These are phyloP conservation scores for Botrytis aclada DNA, from an alignment of 2,329 filamentous ascomycete species.

Conservation along the genomic window DNA sequence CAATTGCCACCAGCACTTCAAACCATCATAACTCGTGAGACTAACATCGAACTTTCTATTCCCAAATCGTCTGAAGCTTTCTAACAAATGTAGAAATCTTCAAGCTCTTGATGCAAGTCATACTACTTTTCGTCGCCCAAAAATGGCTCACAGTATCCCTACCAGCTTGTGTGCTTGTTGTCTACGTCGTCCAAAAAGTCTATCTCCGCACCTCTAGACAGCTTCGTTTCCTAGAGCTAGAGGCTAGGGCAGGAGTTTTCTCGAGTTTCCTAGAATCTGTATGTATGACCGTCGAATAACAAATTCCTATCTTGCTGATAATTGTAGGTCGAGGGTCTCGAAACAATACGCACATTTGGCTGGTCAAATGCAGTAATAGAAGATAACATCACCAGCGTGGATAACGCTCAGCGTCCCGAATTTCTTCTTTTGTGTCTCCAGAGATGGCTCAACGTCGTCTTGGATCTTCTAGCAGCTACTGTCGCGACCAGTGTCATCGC, in stretches of 20 bases:
- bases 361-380: conserved; percentile 48
- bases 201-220: conserved; percentile 61
- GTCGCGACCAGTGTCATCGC: conserved; percentile 25
- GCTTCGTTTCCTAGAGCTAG: conserved; percentile 58
- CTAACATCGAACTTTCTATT: not conserved
- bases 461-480: conserved; percentile 35
- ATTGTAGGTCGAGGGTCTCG: conserved; percentile 46
- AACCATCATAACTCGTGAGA: conserved; percentile 38
- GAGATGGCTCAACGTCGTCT: conserved; percentile 51
- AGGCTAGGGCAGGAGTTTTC: conserved; percentile 54
- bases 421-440: conserved; percentile 56
- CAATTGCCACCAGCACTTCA: conserved; percentile 35
- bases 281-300: not conserved
- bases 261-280: conserved; percentile 43
- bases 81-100: conserved; percentile 24
- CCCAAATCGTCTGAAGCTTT: not conserved
- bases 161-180: conserved; percentile 45
- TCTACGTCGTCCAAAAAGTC: conserved; percentile 53
- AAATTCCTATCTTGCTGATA: not conserved
- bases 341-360: conserved; percentile 54
- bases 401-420: conserved; percentile 53
- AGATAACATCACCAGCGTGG: conserved; percentile 47
- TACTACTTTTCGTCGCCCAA: conserved; percentile 46
- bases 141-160: conserved; percentile 45
- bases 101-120: conserved; percentile 44